Percentiles rank a stretch among this genome's conserved stretches.
phyloP scores from a whole-genome alignment of 306 rosid genomes.

The Begonia masoniana region DNA sequence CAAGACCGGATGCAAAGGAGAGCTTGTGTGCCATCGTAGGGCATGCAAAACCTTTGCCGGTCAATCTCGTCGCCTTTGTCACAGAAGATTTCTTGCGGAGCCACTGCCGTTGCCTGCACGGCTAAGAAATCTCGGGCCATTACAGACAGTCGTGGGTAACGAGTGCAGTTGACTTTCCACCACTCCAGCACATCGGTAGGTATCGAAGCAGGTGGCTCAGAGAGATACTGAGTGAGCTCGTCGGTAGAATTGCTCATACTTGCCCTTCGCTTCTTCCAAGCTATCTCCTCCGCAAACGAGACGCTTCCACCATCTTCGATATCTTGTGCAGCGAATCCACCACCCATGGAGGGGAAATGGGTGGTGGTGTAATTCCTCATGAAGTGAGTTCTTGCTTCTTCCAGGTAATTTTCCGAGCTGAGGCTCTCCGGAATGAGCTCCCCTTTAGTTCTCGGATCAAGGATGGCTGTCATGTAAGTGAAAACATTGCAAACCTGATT shows the following conservation, averaged over 20 bases:
- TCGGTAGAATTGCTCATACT: slow-evolving; percentile 66
- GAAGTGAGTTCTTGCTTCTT: slow-evolving; percentile 81
- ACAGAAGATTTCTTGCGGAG: slow-evolving; percentile 80
- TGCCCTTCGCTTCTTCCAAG: slow-evolving; percentile 78
- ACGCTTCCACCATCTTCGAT: slow-evolving; percentile 66
- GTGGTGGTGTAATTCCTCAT: slow-evolving; percentile 52
- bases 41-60: slow-evolving; percentile 69
- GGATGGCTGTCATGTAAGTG: slow-evolving; percentile 81
- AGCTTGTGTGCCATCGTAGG: slow-evolving; percentile 55
- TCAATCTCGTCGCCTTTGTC: slow-evolving; percentile 66
- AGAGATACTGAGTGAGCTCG: slow-evolving; percentile 85
- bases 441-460: slow-evolving; percentile 88
- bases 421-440: slow-evolving; percentile 88
- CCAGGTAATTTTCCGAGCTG: slow-evolving; percentile 49
- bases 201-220: slow-evolving; percentile 82
- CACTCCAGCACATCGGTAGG: slow-evolving; percentile 86
- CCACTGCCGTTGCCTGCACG: slow-evolving; percentile 75
- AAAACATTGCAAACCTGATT: slow-evolving; percentile 75
- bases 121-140: slow-evolving; percentile 96
- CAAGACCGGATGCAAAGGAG: slow-evolving; percentile 81
- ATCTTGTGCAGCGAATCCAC: slow-evolving; percentile 58
- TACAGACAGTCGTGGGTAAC: slow-evolving; percentile 76
- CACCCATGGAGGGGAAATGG: slow-evolving; percentile 53
- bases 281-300: slow-evolving; percentile 94
- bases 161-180: slow-evolving; percentile 85